Conservation (phyloP, 2,329 filamentous ascomycete species). For the Alternaria triticimaculans region DNA sequence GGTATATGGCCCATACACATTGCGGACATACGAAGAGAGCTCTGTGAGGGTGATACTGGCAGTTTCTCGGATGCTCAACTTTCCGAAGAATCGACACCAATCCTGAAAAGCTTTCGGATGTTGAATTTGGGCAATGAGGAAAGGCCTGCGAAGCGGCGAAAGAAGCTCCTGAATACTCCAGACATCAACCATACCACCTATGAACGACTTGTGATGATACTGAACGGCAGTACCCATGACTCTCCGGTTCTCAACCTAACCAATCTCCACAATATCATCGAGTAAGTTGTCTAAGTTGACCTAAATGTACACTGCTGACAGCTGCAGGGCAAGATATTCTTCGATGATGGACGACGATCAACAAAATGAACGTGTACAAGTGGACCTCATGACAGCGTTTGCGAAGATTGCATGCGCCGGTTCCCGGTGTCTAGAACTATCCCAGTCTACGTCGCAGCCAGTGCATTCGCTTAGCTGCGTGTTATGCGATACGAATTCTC, state of each 20-base stretch:
- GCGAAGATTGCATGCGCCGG: constrained; percentile 45
- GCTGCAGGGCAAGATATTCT: constrained; percentile 31
- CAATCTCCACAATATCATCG: constrained; percentile 31
- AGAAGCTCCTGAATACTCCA: constrained; percentile 20
- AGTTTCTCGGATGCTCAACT: constrained; percentile 35
- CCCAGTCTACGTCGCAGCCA: not conserved
- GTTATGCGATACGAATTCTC: constrained; percentile 31
- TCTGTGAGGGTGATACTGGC: constrained; percentile 25
- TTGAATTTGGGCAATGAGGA: constrained; percentile 26
- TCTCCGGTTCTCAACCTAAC: constrained; percentile 29
- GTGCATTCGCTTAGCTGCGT: constrained; percentile 27
- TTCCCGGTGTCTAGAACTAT: constrained; percentile 26
- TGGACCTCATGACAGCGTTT: constrained; percentile 37
- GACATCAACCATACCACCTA: constrained; percentile 22
- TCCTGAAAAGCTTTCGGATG: constrained; percentile 25
- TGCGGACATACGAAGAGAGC: constrained; percentile 25
- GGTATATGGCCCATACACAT: constrained; percentile 35
- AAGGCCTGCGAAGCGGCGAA: constrained; percentile 41
- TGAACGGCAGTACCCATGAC: constrained; percentile 35
- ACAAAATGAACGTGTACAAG: constrained; percentile 26
- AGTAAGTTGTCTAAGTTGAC: constrained; percentile 24
- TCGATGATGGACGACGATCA: constrained; percentile 20
- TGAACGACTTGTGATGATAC: constrained; percentile 23
- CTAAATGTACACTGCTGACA: constrained; percentile 12
- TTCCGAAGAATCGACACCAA: constrained; percentile 21